Base-by-base conservation (phyloP, 495 filamentous ascomycete species). In the Podospora anserina region DNA sequence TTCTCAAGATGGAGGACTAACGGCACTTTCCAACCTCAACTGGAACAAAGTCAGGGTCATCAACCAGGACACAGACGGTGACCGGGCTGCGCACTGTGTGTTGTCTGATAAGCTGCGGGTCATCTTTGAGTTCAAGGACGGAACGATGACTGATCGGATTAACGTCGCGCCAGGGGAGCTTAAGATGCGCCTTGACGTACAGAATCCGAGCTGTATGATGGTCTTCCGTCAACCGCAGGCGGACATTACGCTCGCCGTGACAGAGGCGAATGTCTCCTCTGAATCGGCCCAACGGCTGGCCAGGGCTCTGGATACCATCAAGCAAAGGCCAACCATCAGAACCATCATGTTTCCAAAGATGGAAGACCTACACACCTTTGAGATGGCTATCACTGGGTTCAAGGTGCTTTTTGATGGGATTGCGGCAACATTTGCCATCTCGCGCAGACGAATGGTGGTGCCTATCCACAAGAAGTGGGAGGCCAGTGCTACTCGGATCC, bases 401-500 rank as follows among this genome's bases (percentile, higher is more conserved):
- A 75, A 78, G 23, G 89, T 94, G 2, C 80, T 90, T 3, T 96
- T 89, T 70, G 92, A 96, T 72, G 88, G 88, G 49, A 78, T 90
- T 57, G 92, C 90, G 11, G 80, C 86, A 0, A 88, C 85, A 4
- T 92, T 96, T 72, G 86, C 89, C 67, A 95, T 96, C 66, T 88
- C 92, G 2, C 91, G 92, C n/a, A 86, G 91, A 57, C 86, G 91
- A 67, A 92, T 90, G 86, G 89, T 95, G 26, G 91, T 94, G n/a
- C 92, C 91, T 0, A 92, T 94, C 62, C 88, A 93, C 78, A 96
- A 96, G 80, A 93, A 91, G 76, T 94, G 92, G 91, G 91, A 94
- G 72, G 90, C 92, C 2, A 86, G 81, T 13, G 79, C 82, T 39
- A 89, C 91, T 15, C 87, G 93, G 18, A 80, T 97, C 26, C 93